Conservation (phyloP, 768 basidiomycete genomes). For the Xanthoconium stramineum region DNA sequence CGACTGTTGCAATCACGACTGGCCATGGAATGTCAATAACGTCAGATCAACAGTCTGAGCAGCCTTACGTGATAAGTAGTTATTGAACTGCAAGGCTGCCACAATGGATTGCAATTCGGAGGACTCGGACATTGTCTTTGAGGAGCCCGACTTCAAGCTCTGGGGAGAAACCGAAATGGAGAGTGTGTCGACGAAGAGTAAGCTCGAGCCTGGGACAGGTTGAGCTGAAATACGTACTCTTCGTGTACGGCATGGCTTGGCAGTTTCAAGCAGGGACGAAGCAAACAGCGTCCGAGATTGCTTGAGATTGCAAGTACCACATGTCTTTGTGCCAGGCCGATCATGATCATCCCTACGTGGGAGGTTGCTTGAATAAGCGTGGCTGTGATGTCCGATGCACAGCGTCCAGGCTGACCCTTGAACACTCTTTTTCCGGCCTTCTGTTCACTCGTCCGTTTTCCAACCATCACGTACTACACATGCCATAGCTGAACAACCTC, state of each 20-base stretch:
- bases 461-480: no score
- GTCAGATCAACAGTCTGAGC: not conserved
- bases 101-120: constrained; percentile 6
- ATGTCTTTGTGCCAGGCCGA: not conserved
- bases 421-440: no score
- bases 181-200: not conserved
- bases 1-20: constrained; percentile 12
- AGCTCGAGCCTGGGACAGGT: not conserved
- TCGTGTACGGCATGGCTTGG: not conserved
- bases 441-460: no score
- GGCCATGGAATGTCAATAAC: not conserved
- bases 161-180: no score
- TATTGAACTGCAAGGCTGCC: constrained; percentile 2
- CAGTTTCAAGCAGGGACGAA: not conserved
- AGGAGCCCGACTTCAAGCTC: no score
- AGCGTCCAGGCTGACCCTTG: no score
- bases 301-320: not conserved
- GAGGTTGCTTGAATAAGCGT: not conserved
- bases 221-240: not conserved
- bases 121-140: constrained; percentile 12
- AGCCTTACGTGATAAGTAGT: constrained; percentile 11
- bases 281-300: not conserved
- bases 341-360: not conserved
- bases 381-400: no score
- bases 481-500: no score